Evolutionary conservation across 1,139 yeast species (phyloP).

Genomic region (Yamadazyma sp.): DNA sequence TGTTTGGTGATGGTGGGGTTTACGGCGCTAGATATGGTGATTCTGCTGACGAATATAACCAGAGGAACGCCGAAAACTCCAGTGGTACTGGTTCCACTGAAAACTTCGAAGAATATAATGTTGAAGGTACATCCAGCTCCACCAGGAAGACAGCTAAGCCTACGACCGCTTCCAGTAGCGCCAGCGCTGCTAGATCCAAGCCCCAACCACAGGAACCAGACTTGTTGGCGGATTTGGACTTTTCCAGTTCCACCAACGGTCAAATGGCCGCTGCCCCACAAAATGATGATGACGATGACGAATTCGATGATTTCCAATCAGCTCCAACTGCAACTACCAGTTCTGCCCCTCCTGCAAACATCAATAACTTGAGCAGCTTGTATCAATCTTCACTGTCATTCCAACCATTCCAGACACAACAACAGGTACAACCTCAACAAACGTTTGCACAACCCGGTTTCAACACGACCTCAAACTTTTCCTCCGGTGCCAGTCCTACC

Average conservation of each 20-base stretch:
- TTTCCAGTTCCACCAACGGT: conserved; percentile 33
- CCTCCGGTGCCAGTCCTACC: conserved; percentile 31
- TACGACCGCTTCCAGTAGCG: conserved; percentile 47
- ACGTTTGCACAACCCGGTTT: conserved; percentile 11
- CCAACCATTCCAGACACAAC: conserved; percentile 10
- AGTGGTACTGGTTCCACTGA: conserved; percentile 28
- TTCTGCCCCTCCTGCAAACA: conserved; percentile 24
- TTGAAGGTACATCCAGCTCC: conserved; percentile 27
- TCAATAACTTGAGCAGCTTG: conserved; percentile 13
- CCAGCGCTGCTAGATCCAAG: conserved; percentile 23
- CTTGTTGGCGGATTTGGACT: conserved; percentile 55
- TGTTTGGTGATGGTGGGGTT: conserved; percentile 81
- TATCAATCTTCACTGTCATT: conserved; percentile 15
- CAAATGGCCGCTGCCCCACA: conserved; percentile 19
- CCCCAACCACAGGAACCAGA: conserved; percentile 37
- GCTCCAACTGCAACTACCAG: conserved; percentile 49
- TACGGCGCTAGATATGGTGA: conserved; percentile 69
- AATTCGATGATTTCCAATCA: conserved; percentile 91
- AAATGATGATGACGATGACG: conserved; percentile 68
- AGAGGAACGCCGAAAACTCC: conserved; percentile 29
- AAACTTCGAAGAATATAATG: conserved; percentile 74
- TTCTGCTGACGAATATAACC: conserved; percentile 42
- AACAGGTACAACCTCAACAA: conserved; percentile 15
- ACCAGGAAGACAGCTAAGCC: conserved; percentile 22
- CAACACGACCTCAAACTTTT: conserved; percentile 1